Base-by-base conservation (phyloP, 2,329 filamentous ascomycete genomes). In the Sordariomycetes sp. region DNA sequence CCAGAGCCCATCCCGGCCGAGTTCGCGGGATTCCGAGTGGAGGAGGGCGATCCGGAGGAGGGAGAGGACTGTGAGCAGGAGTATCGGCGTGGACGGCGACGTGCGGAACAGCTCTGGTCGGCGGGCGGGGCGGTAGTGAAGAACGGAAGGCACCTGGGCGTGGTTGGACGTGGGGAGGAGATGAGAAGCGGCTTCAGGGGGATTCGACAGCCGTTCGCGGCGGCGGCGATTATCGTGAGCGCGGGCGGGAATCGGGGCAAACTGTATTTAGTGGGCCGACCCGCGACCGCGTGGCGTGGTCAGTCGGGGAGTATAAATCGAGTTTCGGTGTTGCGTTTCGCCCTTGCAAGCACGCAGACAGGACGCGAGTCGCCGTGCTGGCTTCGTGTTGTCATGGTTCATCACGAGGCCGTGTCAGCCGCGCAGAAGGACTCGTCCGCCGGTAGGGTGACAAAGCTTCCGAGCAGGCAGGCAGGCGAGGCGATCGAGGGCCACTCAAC, bases 1-100 rank as follows among this genome's bases (percentile, higher is more conserved):
- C n/a, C 55, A 52, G 32, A 57, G 55, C 48, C 55, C 55, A 16
- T 57, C 55, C 34, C 8, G 55, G 28, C 53, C 55, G 18, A 57
- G 32, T 22, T 35, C 34, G 25, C 48, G 25, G 22, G 32, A 57
- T 20, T 40, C 48, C 14, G 50, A 57, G 32, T 40, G 32, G 34
- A 53, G 55, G 12, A 53, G 20, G 32, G n/a, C 46, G 32, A 57
- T 35, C 18, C 55, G 55, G 55, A 57, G 48, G 55, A 57, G 55
- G 55, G 50, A 48, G n/a, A 57, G 48, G 40, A 37, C 40, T 12
- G 16, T n/a, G 14, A 55, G 35, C 2, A 51, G 40, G 18, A 52
- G 46, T 43, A n/a, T 22, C 10, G 32, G 20, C 28, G 46, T 32
- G 48, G 55, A 32, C 7, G 55, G 53, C 22, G 46, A 50, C 46